These are phyloP conservation scores for Posidonia australis DNA, from an alignment of 106 monocot genomes.

Conservation along the genomic window DNA sequence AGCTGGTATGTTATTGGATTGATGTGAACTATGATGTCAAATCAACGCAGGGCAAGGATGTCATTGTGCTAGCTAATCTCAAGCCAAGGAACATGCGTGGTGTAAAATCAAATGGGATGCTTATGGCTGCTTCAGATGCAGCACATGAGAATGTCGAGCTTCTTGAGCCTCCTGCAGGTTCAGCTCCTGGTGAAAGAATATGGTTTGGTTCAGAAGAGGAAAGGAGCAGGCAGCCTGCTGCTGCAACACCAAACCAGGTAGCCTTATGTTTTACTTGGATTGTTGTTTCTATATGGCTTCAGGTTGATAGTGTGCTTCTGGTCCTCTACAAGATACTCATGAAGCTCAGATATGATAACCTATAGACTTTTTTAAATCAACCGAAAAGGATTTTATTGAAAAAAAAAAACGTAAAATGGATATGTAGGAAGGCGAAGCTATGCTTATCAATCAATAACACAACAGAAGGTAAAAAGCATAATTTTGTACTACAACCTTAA, in stretches of 20 bases:
- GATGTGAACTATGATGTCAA: conserved; percentile 2
- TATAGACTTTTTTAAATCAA: too few relatives aligned
- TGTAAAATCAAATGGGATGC: conserved; percentile 92
- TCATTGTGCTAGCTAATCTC: conserved; percentile 86
- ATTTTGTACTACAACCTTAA: too few relatives aligned
- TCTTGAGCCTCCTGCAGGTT: conserved; percentile 73
- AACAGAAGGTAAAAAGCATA: too few relatives aligned
- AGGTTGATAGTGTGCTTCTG: too few relatives aligned
- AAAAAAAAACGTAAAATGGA: too few relatives aligned
- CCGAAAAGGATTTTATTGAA: too few relatives aligned
- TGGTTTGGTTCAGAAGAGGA: conserved; percentile 88
- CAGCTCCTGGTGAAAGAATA: conserved; percentile 74
- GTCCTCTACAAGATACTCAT: too few relatives aligned
- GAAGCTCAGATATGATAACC: too few relatives aligned
- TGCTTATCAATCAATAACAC: too few relatives aligned
- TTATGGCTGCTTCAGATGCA: conserved; percentile 94
- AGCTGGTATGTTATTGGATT: neutral
- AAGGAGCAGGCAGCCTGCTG: conserved; percentile 39
- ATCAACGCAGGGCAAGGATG: conserved; percentile 46
- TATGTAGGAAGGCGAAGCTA: too few relatives aligned
- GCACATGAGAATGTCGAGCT: conserved; percentile 77
- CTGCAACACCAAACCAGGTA: conserved; percentile 90
- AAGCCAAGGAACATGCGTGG: conserved; percentile 97
- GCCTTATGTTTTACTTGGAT: neutral
- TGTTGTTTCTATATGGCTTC: neutral